A percentile compares a stretch with the other conserved stretches of the same genome.
Evolutionary conservation across 306 rosid species (phyloP).

Genomic region (Cucumis cinereus): DNA sequence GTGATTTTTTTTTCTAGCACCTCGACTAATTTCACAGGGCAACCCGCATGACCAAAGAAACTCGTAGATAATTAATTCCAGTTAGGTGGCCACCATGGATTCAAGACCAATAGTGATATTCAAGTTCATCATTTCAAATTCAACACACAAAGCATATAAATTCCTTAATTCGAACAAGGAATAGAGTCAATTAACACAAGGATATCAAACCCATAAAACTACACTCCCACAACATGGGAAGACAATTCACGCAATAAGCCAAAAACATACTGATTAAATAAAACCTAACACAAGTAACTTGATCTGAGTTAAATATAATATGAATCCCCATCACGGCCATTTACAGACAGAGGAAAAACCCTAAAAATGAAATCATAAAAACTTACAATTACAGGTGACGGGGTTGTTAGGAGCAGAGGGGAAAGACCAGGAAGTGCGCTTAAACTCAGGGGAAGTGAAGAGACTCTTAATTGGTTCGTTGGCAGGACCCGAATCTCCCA

Average conservation of each 20-base stretch:
- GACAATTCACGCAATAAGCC: background rate
- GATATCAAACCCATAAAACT: background rate
- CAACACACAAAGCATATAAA: background rate
- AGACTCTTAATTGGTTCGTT: slow-evolving; percentile 71
- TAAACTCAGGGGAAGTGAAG: slow-evolving; percentile 66
- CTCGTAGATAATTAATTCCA: no score
- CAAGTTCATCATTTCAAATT: background rate
- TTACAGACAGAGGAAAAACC: background rate
- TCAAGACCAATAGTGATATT: background rate
- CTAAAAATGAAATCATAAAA: background rate
- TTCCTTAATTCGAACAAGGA: background rate
- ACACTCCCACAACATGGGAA: background rate
- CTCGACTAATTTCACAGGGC: no score
- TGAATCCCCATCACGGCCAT: background rate
- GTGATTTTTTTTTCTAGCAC: no score
- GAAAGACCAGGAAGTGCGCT: slow-evolving; percentile 59
- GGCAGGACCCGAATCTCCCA: slow-evolving; percentile 88
- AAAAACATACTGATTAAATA: background rate
- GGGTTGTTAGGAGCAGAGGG: slow-evolving; percentile 76
- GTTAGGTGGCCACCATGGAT: no score
- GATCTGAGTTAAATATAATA: background rate
- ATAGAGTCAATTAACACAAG: background rate
- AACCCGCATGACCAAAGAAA: no score
- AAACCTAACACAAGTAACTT: background rate
- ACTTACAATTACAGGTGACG: slow-evolving; percentile 74